phyloP scores from a whole-genome alignment of 208 protist species.

The Strigomonas galati region DNA sequence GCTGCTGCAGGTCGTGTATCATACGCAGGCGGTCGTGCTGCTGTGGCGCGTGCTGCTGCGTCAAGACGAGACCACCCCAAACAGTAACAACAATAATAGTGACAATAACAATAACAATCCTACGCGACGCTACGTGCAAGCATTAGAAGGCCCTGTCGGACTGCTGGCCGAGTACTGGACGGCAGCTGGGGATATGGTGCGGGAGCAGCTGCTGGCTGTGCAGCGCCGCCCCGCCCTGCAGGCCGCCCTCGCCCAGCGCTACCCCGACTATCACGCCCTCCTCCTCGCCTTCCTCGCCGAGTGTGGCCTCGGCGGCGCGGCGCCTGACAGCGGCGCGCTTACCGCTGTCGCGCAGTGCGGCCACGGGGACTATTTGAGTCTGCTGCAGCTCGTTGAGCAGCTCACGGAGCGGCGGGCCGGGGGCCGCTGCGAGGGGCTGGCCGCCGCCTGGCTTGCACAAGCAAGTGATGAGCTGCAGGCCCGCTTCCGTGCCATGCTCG shows the following conservation, averaged over 20 bases:
- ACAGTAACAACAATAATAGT: no score
- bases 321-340: constrained; percentile 1
- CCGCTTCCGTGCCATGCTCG: neutral
- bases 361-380: constrained; percentile 14
- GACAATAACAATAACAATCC: no score
- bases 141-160: constrained; percentile 51
- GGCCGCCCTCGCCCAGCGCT: constrained; percentile 32
- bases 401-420: neutral
- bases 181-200: constrained; percentile 49
- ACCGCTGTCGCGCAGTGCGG: constrained; percentile 10
- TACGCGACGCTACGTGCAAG: constrained; percentile 23
- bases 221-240: constrained; percentile 52
- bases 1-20: constrained; percentile 48
- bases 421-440: neutral
- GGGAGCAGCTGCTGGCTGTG: constrained; percentile 47
- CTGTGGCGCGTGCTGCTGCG: constrained; percentile 65
- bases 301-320: constrained; percentile 14
- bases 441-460: no score
- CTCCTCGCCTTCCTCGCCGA: constrained; percentile 48
- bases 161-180: constrained; percentile 72
- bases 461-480: neutral
- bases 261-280: constrained; percentile 49
- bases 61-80: constrained; percentile 33
- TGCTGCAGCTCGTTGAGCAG: constrained; percentile 21
- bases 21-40: constrained; percentile 55